Evolutionary conservation across 805 yeast species (phyloP), one percentile per base, ranked within the genome.

Genomic region (Blastobotrys parvus): DNA sequence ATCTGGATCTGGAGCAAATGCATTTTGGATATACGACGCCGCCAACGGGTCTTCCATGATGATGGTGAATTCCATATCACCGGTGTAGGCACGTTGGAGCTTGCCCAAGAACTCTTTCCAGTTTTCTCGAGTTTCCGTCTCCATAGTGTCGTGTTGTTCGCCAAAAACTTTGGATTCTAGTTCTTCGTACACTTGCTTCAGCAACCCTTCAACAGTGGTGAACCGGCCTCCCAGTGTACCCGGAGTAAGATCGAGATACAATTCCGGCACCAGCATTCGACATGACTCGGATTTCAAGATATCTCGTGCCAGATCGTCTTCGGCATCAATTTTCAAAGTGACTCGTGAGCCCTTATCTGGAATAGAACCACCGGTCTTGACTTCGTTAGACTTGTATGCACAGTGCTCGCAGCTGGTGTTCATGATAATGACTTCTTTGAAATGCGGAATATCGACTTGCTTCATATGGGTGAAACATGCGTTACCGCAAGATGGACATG

Each of bases 211-310:
- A 50, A 92, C 69, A 13, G 99, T 92, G 37, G 98, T 92, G 70
- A 92, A 92, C 60, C 98, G 77, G 45, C 99, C 98, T 48, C 99
- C 99, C 41, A 92, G 71, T 2, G 99, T 92, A 47, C 99, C 98
- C 33, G 95, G 89, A 13, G 89, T 86, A 57, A 92, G 75, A 63
- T 92, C 98, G 53, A 92, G 74, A 58, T 77, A 78, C 48, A 92
- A 71, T 66, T 92, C 98, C 3, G 98, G 97, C 45, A 90, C 73
- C 17, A 64, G 67, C 65, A 92, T 59, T 3, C 88, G 82, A 68
- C 97, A 90, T 11, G 96, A 83, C 68, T 92, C 99, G 15, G 94
- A 81, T 67, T 92, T 92, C 56, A 92, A 73, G 45, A 92, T 82
- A 62, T 92, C 98, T 68, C 99, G 79, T 30, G 94, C 81, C 55